Conservation (phyloP, 1,284 basidiomycete genomes). For the Salmacisia buchloeana region DNA sequence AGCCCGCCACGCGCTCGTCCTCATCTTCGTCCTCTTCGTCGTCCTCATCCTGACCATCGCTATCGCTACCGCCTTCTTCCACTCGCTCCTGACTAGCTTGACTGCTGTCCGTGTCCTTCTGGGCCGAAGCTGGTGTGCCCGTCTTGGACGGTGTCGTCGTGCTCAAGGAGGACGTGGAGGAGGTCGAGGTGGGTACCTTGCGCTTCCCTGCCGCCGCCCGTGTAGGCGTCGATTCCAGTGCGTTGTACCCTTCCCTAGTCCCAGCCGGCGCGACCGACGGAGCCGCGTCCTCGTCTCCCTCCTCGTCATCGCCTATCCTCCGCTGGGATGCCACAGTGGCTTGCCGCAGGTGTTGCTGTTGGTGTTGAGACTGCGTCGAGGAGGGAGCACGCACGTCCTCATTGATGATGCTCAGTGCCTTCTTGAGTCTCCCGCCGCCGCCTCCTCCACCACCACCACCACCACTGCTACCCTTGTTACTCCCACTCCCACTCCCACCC, state of each 20-base stretch:
- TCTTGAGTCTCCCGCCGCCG: slow-evolving; percentile 5
- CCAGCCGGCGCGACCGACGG: too few species aligned
- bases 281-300: too few species aligned
- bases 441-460: neutral
- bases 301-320: too few species aligned
- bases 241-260: too few species aligned
- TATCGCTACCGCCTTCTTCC: neutral
- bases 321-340: neutral
- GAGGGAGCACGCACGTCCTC: neutral
- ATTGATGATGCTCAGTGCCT: slow-evolving; percentile 13
- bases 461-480: neutral
- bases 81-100: neutral
- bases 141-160: neutral
- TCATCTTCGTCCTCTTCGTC: slow-evolving; percentile 3
- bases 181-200: too few species aligned
- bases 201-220: too few species aligned
- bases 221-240: too few species aligned
- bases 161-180: neutral
- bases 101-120: neutral
- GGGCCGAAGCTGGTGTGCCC: neutral
- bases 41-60: neutral
- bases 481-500: neutral
- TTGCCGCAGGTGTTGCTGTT: neutral
- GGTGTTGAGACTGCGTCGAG: neutral
- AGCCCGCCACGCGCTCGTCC: neutral